Evolutionary conservation across 2,329 filamentous ascomycete genomes (phyloP).

Genomic region (Colletotrichum tanaceti): DNA sequence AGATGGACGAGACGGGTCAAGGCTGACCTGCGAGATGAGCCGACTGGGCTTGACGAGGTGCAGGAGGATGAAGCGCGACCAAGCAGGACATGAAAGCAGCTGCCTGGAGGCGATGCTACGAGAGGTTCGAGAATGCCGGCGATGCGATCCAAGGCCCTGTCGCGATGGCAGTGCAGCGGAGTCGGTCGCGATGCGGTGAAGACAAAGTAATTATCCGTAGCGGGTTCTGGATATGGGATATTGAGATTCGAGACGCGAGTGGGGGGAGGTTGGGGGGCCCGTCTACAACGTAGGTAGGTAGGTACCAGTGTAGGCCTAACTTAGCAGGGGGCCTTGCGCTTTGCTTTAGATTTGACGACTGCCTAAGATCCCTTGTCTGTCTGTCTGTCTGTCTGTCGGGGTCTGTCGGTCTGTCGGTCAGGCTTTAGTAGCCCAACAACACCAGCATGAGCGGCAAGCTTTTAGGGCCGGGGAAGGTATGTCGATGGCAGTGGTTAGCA

Average conservation of each 20-base stretch:
- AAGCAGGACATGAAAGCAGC: conserved; percentile 3
- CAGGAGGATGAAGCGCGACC: conserved; percentile 39
- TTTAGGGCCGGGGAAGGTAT: background rate
- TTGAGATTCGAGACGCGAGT: background rate
- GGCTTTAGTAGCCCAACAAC: background rate
- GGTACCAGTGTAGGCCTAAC: no score
- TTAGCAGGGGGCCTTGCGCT: no score
- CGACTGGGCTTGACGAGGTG: conserved; percentile 27
- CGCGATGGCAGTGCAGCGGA: conserved; percentile 13
- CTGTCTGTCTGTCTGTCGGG: background rate
- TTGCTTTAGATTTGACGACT: conserved; percentile 15
- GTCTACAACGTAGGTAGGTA: no score
- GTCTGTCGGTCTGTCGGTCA: background rate
- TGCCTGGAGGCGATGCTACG: conserved; percentile 17
- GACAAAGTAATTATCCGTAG: background rate
- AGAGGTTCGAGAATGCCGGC: conserved; percentile 5
- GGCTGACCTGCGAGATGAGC: conserved; percentile 15
- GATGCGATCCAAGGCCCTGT: conserved; percentile 1
- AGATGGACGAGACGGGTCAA: conserved; percentile 6
- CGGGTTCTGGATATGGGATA: background rate
- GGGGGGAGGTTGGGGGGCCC: background rate
- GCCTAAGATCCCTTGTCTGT: conserved; percentile 5
- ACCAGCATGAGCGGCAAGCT: background rate
- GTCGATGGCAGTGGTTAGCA: background rate
- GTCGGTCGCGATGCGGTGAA: conserved; percentile 2